Evolutionary conservation across 2,329 filamentous ascomycete genomes (phyloP), one percentile per base, ranked within the genome.

Genomic region (Allantophomopsis lycopodina): DNA sequence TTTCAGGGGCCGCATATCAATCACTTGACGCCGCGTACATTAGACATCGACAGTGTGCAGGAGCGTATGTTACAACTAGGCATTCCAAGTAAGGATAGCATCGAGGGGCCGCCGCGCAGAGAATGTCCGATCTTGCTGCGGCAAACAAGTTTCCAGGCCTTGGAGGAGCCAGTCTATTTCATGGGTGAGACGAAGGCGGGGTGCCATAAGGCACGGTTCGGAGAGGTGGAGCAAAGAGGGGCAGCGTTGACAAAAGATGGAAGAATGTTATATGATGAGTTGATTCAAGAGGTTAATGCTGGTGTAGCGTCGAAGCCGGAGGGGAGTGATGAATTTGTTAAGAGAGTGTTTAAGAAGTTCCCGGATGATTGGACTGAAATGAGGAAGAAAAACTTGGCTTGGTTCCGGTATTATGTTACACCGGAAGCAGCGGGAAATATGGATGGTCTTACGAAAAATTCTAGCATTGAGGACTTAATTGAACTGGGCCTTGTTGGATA

Each of bases 211-310:
- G 67, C 68, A 1, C 56, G 68, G 0, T 72, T 71, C 28, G 69
- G 68, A 0, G 69, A 73, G 47, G 62, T 72, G 7, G 68, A 73
- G 46, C 63, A 73, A 46, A 58, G 69, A 2, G 69, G 69, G 0
- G 65, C 62, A 4, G 68, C 68, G 0, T 53, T 72, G 7, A 72
- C 68, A 0, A 52, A 49, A 0, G 53, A 58, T 3, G 68, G 69
- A 0, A 54, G 68, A 1, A 45, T 49, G 2, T 43, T 69, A 1
- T 72, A 71, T 20, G 68, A 72, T 43, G 42, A 51, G 37, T 49
- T 68, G n/a, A 49, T 70, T 7, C 39, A 45, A 13, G 39, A 36
- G 15, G 53, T 46, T 11, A 28, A 28, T 28, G 23, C 23, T 4
- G 23, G 23, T 28, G 23, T 28, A 12, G 4, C 7, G 23, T 12